Base-by-base conservation (phyloP, 371 early-diverging fungal species). In the Rhizopus stolonifer region DNA sequence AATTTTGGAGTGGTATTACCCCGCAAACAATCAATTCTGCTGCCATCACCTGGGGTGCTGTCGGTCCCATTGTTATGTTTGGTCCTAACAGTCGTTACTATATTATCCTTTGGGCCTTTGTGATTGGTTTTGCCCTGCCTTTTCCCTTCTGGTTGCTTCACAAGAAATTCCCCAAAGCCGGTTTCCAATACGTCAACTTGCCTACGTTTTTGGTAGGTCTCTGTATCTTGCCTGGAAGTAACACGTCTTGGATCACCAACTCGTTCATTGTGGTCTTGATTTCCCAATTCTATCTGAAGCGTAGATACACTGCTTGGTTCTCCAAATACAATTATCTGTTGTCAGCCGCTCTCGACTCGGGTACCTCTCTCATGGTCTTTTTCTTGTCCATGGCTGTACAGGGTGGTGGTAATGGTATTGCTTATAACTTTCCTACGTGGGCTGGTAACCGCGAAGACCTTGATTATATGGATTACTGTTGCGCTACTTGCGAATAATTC, bases 1-100 rank as follows among this genome's bases (percentile, higher is more conserved):
- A 79, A 33, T 61, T 82, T 18, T 82, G 82, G 82, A 78, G 70
- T 45, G 82, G 79, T 45, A 61, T 72, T 19, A 52, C 65, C 18
- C 70, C 72, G 21, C 72, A 77, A 47, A 70, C 72, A 8, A 84
- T 84, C 58, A 72, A 76, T 60, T 70, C 76, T 21, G 82, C 83
- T 25, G 85, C 80, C 19, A 76, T 80, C 29, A 84, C 84, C 45
- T 87, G 86, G 89, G 90, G 90, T 46, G 79, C 85, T 3, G 77
- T 91, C n/a, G 90, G 90, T 8, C 90, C 92, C 10, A 49, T 67
- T 18, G 75, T 69, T 40, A 83, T 87, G 81, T 87, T 89, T 60
- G 81, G 88, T 6, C 68, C 77, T 1, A 70, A 60, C 2, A 81
- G 85, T 4, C 57, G 72, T 15, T 91, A 91, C 71, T 79, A 81